phyloP scores from a whole-genome alignment of 192 early-diverging fungal genomes.

The Coemansia sp. region DNA sequence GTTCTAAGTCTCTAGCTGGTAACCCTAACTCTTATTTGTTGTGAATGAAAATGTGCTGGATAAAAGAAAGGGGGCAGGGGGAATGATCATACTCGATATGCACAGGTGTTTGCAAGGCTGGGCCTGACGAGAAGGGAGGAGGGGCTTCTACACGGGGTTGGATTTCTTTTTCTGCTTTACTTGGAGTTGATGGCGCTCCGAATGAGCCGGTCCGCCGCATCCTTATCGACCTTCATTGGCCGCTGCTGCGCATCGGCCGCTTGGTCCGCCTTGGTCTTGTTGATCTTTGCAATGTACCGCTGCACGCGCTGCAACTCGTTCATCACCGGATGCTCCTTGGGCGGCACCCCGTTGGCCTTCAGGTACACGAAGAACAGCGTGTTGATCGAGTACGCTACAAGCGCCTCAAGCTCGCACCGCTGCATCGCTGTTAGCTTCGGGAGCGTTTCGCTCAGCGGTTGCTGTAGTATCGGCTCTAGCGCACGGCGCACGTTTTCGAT shows the following conservation, averaged over 20 bases:
- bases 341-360: conserved; percentile 59
- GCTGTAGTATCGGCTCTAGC: conserved; percentile 36
- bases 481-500: conserved; percentile 32
- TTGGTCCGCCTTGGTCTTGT: conserved; percentile 37
- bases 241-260: conserved; percentile 12
- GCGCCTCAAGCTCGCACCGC: conserved; percentile 60
- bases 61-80: neutral
- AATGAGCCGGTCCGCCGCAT: conserved; percentile 59
- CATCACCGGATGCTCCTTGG: conserved; percentile 61
- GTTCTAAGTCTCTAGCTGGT: conserved; percentile 62
- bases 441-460: conserved; percentile 49
- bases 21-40: neutral
- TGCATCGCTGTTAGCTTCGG: conserved; percentile 55
- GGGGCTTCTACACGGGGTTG: too few relatives aligned
- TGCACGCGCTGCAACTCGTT: conserved; percentile 55
- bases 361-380: conserved; percentile 60
- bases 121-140: too few relatives aligned
- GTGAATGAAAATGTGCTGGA: neutral
- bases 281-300: conserved; percentile 55
- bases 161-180: neutral
- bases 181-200: conserved; percentile 38
- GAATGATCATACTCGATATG: neutral
- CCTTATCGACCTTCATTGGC: conserved; percentile 52
- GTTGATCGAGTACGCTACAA: conserved; percentile 61
- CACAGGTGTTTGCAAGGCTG: neutral